phyloP scores from a whole-genome alignment of 306 rosid species.

The Argentina anserina region DNA sequence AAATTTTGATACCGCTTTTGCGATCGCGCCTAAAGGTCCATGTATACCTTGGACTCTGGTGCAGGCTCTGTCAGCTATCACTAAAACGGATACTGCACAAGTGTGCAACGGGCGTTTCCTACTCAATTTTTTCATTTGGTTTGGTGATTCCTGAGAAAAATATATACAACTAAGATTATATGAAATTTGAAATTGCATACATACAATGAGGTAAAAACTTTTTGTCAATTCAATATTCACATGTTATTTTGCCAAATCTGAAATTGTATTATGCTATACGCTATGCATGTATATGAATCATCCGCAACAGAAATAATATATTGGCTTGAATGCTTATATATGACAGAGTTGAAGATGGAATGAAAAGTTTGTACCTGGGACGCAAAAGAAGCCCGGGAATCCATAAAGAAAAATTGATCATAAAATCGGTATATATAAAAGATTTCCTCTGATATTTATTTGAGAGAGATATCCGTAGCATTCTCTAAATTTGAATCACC shows the following conservation, averaged over 20 bases:
- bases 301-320: too few species aligned
- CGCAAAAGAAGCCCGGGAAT: slow-evolving; percentile 17
- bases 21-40: slow-evolving; percentile 49
- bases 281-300: too few species aligned
- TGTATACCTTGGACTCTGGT: slow-evolving; percentile 38
- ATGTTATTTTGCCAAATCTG: background rate
- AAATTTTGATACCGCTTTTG: slow-evolving; percentile 29
- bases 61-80: slow-evolving; percentile 32
- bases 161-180: background rate
- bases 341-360: background rate
- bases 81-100: slow-evolving; percentile 48
- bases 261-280: too few species aligned
- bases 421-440: background rate
- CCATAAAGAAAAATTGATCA: slow-evolving; percentile 4
- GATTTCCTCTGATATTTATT: background rate
- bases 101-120: slow-evolving; percentile 60
- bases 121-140: slow-evolving; percentile 32
- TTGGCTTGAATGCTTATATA: background rate
- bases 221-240: background rate
- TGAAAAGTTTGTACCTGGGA: slow-evolving; percentile 11
- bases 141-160: slow-evolving; percentile 34
- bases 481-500: slow-evolving; percentile 4
- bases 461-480: background rate
- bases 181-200: background rate
- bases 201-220: too few species aligned